phyloP scores from a whole-genome alignment of 805 yeast genomes.

The Starmerella kuoi region DNA sequence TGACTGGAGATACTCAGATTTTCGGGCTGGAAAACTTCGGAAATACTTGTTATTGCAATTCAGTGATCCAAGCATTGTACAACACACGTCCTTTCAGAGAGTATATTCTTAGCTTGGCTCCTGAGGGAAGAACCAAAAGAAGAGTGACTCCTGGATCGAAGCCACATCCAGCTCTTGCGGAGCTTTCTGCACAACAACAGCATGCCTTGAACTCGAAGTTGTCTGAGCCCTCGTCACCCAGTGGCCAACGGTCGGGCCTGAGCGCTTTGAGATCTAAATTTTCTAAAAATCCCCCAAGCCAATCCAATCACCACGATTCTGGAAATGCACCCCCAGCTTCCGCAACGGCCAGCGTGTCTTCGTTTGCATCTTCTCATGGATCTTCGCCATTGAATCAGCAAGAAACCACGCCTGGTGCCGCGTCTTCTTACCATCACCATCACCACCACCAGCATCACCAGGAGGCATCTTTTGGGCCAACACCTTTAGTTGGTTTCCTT shows the following conservation, averaged over 20 bases:
- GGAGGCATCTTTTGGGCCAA: slow-evolving; percentile 3
- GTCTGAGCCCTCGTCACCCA: neutral
- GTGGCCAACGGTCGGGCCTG: slow-evolving; percentile 4
- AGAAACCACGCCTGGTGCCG: too few relatives aligned
- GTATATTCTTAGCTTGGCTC: slow-evolving; percentile 29
- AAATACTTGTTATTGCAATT: slow-evolving; percentile 86
- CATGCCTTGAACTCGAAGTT: neutral
- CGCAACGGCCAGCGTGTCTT: neutral
- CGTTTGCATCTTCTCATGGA: neutral
- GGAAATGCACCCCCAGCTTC: neutral
- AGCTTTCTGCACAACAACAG: neutral
- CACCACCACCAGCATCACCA: too few relatives aligned
- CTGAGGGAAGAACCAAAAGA: slow-evolving; percentile 31
- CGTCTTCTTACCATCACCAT: too few relatives aligned
- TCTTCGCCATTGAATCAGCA: too few relatives aligned
- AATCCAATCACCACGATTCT: neutral
- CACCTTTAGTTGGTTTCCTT: slow-evolving; percentile 14
- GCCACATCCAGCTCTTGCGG: slow-evolving; percentile 24
- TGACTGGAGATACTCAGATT: slow-evolving; percentile 25
- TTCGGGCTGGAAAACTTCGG: slow-evolving; percentile 37
- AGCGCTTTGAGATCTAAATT: slow-evolving; percentile 9
- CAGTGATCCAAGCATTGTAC: slow-evolving; percentile 78
- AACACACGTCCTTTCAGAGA: slow-evolving; percentile 59
- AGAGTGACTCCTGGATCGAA: slow-evolving; percentile 25
- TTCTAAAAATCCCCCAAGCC: neutral